phyloP scores from a whole-genome alignment of 2,329 filamentous ascomycete genomes.

The Microsporum ferrugineum region DNA sequence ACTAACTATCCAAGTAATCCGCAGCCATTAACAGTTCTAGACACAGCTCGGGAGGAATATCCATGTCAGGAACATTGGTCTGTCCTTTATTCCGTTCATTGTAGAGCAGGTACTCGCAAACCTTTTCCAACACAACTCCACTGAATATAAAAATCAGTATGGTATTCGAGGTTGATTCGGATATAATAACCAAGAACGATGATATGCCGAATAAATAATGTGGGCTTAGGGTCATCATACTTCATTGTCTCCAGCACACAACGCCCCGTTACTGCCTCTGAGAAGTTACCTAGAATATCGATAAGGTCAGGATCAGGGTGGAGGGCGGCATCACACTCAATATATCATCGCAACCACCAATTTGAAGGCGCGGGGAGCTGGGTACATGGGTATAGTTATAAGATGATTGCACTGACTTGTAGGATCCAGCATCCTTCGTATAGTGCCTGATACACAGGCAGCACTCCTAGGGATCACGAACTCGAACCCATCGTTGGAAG shows the following conservation, averaged over 20 bases:
- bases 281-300: slow-evolving; percentile 43
- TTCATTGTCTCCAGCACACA: slow-evolving; percentile 51
- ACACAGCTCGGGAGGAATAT: slow-evolving; percentile 54
- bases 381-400: background rate
- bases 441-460: slow-evolving; percentile 50
- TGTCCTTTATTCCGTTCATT: slow-evolving; percentile 52
- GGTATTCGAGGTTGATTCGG: background rate
- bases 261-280: slow-evolving; percentile 47
- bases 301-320: background rate
- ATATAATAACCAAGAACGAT: background rate
- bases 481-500: slow-evolving; percentile 54
- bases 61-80: slow-evolving; percentile 54
- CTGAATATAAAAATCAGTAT: slow-evolving; percentile 25
- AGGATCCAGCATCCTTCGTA: slow-evolving; percentile 53
- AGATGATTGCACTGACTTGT: slow-evolving; percentile 40
- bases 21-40: slow-evolving; percentile 56
- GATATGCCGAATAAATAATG: slow-evolving; percentile 14
- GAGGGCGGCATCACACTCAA: background rate
- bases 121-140: slow-evolving; percentile 53
- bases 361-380: background rate
- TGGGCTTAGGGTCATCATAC: slow-evolving; percentile 24
- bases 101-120: slow-evolving; percentile 61
- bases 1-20: slow-evolving; percentile 47
- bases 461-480: slow-evolving; percentile 52
- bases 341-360: background rate